These are phyloP conservation scores for Xylariaceae sp. DNA, from an alignment of 2,329 filamentous ascomycete genomes.

Conservation along the genomic window DNA sequence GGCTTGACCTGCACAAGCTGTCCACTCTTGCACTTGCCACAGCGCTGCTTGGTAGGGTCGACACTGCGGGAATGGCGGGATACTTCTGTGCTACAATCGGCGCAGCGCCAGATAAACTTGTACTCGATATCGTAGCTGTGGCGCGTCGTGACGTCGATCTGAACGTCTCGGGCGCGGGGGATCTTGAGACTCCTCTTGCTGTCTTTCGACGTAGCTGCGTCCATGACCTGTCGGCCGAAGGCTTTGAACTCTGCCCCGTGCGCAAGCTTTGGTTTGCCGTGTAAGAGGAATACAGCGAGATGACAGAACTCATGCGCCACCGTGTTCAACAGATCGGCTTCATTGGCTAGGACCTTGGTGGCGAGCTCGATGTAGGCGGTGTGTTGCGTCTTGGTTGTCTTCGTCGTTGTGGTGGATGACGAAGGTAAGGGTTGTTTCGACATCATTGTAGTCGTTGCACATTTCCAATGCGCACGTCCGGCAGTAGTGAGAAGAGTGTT, in stretches of 20 bases:
- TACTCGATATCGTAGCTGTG: constrained; percentile 89
- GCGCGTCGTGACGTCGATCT: constrained; percentile 79
- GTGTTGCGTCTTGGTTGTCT: constrained; percentile 41
- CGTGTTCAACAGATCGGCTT: constrained; percentile 78
- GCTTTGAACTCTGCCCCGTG: constrained; percentile 82
- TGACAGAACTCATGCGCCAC: constrained; percentile 98
- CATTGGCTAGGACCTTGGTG: constrained; percentile 79
- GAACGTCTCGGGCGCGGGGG: constrained; percentile 9
- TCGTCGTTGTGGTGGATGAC: constrained; percentile 19
- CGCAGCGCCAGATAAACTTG: constrained; percentile 86
- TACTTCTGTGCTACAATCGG: constrained; percentile 66
- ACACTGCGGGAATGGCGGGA: constrained; percentile 86
- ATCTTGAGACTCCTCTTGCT: neutral
- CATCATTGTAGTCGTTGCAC: constrained; percentile 46
- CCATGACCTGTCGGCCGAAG: constrained; percentile 61
- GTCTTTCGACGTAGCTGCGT: constrained; percentile 37
- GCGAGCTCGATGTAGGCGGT: constrained; percentile 82
- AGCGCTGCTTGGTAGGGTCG: constrained; percentile 67
- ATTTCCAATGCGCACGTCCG: constrained; percentile 70
- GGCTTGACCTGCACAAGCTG: constrained; percentile 76
- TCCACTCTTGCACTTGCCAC: constrained; percentile 68
- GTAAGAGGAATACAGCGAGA: constrained; percentile 86
- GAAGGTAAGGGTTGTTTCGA: constrained; percentile 21
- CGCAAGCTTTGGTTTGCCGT: constrained; percentile 68
- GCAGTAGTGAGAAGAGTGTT: constrained; percentile 79